Base-by-base conservation (phyloP, 202 grass and related monocot species). In the Musa balbisiana region DNA sequence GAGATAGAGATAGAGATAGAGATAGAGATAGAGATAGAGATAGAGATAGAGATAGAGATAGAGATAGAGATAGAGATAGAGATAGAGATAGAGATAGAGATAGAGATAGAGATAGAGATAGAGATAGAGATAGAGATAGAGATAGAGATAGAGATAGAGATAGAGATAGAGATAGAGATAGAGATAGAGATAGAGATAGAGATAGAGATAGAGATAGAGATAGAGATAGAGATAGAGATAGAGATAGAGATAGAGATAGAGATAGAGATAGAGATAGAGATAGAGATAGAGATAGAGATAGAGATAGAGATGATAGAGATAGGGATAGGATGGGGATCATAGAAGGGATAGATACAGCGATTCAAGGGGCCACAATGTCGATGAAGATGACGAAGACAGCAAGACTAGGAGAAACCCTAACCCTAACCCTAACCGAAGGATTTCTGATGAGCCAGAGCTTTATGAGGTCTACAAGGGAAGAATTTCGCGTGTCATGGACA, bases 401-500 rank as follows among this genome's bases (percentile, higher is more conserved):
- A 73, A 25, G 26, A 74, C 77, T 54, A 81, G 55, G 68, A 84
- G 64, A 49, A 80, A 66, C 19, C 81, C 51, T 33, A 73, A 60
- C 62, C 71, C 67, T 53, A 16, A 66, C 62, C 71, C 67, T 53
- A 16, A 66, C 52, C 83, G 78, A 1, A 78, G 82, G 2, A 62
- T 11, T 51, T 73, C 69, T 60, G 69, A 80, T 62, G 82, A 89
- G 73, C 90, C 88, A 1, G 93, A 91, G 80, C 84, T 97, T 25
- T 97, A 89, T 76, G 71, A 87, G 72, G 86, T 97, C 62, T 97
- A 97, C 81, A 83, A 72, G 49, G 93, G 93, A 22, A 83, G 88
- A 83, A 86, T 97, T 62, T 87, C 88, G 15, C 78, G 86, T 5
- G 90, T 97, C 29, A 92, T 97, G 93, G 93, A 91, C 59, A 87